These are phyloP conservation scores for Ophiostoma ips DNA, from an alignment of 2,329 filamentous ascomycete species.

Conservation along the genomic window DNA sequence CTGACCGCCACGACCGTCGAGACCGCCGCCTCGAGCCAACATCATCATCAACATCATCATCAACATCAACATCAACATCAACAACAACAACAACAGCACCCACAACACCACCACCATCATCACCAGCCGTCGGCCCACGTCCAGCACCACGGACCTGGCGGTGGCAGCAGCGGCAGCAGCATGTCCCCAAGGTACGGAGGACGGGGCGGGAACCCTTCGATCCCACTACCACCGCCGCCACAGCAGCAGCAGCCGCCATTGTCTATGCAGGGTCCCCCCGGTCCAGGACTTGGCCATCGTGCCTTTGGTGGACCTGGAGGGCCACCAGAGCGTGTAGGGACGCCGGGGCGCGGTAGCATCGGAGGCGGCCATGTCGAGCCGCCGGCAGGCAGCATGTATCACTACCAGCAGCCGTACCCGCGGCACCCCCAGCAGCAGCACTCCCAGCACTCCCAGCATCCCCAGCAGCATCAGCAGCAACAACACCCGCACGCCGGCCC, in stretches of 20 bases:
- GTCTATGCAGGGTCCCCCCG: slow-evolving; percentile 4
- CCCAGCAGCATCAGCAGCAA: slow-evolving; percentile 19
- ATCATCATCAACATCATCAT: slow-evolving; percentile 22
- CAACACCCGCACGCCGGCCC: slow-evolving; percentile 20
- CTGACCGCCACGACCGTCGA: slow-evolving; percentile 40
- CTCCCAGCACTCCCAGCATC: background rate
- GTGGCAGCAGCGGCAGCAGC: background rate
- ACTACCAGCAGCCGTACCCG: slow-evolving; percentile 22
- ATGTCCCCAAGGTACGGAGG: slow-evolving; percentile 26
- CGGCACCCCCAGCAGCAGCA: background rate
- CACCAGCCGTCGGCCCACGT: slow-evolving; percentile 24
- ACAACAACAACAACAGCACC: slow-evolving; percentile 3
- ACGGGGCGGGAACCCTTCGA: slow-evolving; percentile 17
- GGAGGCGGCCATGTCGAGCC: slow-evolving; percentile 5
- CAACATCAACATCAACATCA: slow-evolving; percentile 13
- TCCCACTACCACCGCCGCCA: slow-evolving; percentile 8
- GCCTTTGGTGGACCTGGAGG: background rate
- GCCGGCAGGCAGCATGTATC: slow-evolving; percentile 11
- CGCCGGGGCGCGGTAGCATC: slow-evolving; percentile 2
- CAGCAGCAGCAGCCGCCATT: slow-evolving; percentile 8
- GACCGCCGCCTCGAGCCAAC: slow-evolving; percentile 14
- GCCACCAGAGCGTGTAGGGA: slow-evolving; percentile 1
- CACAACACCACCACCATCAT: slow-evolving; percentile 19
- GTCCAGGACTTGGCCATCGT: background rate
- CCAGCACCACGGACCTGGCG: slow-evolving; percentile 28